Base-by-base conservation (phyloP, 108 stramenopile genomes). In the Cylindrotheca closterium region DNA sequence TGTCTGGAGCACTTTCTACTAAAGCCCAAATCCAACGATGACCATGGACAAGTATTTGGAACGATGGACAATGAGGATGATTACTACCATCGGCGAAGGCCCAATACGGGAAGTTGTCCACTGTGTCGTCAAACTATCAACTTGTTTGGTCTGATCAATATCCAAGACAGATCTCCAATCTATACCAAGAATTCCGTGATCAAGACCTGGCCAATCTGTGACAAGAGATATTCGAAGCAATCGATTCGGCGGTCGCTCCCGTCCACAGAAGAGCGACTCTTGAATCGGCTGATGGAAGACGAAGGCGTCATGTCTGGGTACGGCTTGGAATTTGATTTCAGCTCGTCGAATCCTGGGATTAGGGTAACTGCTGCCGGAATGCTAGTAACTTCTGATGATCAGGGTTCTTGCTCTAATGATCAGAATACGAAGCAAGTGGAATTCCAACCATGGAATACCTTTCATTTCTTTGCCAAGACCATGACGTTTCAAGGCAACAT, bases 91-190 rank as follows among this genome's bases (percentile, higher is more conserved):
- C 37, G 15, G 7, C 37, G n/a, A n/a, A n/a, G 37, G 60, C 78
- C 78, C 1, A 79, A 72, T 2, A n/a, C 54, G 27, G 78, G 78
- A 29, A 32, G 68, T 42, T 79, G 78, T 57, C 78, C 78, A 4
- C 65, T 79, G 21, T 79, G 78, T 42, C 47, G 78, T 23, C 33
- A 34, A 0, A 58, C 26, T 3, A 31, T 79, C 10, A 57, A 51
- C 15, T 67, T 73, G 0, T 79, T 79, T 37, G 68, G 73, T 29
- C 32, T 79, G 0, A 19, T 1, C 4, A 59, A 30, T 4, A 25
- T 21, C 56, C 10, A 42, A 7, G 37, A 42, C 37, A 42, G 15
- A 7, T 42, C 37, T 42, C 15, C 7, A 10, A 15, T 42, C 15
- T 42, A 42, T 42, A 7, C 37, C 37, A 42, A 42, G 15, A 42